A percentile compares a stretch with the other conserved stretches of the same genome.
These are phyloP conservation scores for Zancudomyces culisetae DNA, from an alignment of 371 early-diverging fungal species.

Conservation along the genomic window DNA sequence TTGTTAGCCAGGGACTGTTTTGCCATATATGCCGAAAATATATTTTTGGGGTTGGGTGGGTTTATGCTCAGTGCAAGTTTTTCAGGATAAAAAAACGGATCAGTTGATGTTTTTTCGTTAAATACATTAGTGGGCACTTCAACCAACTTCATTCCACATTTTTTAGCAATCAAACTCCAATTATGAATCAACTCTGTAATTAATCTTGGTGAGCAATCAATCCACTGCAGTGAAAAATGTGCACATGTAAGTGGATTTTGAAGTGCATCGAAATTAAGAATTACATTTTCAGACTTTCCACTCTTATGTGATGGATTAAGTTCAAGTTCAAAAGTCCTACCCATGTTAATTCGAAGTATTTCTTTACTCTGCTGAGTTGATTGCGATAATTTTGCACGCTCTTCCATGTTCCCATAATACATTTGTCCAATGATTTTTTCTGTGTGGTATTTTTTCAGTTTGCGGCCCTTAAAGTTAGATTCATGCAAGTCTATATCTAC, in stretches of 20 bases:
- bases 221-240: slow-evolving; percentile 88
- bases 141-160: slow-evolving; percentile 72
- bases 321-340: slow-evolving; percentile 15
- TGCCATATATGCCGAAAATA: not conserved
- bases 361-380: not conserved
- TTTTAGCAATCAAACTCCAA: slow-evolving; percentile 73
- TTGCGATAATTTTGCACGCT: not conserved
- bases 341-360: not conserved
- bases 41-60: slow-evolving; percentile 2
- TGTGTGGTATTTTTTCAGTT: not conserved
- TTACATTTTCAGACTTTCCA: slow-evolving; percentile 54
- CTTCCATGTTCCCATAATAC: not conserved
- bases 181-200: slow-evolving; percentile 69
- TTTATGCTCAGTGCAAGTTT: not conserved
- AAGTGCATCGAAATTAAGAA: slow-evolving; percentile 74
- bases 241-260: slow-evolving; percentile 76
- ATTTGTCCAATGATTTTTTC: not conserved
- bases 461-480: not conserved
- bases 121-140: slow-evolving; percentile 81
- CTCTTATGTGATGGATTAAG: slow-evolving; percentile 16
- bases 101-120: slow-evolving; percentile 34
- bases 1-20: not conserved
- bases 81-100: slow-evolving; percentile 76
- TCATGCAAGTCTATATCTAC: too few species aligned
- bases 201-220: slow-evolving; percentile 77